Evolutionary conservation across 768 basidiomycete genomes (phyloP).

Genomic region (Hirschioporus abietinus): DNA sequence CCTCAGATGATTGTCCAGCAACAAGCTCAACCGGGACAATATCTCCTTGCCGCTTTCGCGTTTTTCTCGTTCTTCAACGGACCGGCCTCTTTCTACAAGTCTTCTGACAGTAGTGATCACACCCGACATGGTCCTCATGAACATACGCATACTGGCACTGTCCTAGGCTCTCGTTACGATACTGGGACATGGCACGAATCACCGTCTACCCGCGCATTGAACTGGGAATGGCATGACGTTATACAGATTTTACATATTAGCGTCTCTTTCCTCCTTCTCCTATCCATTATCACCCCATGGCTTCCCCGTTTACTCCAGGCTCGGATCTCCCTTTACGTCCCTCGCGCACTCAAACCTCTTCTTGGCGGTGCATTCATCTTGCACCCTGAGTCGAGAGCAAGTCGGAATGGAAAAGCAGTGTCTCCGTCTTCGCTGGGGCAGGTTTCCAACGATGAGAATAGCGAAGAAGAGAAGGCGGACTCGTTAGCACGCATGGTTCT

Average conservation of each 20-base stretch:
- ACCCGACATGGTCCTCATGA: conserved; percentile 17
- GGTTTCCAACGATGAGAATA: background rate
- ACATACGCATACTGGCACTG: conserved; percentile 56
- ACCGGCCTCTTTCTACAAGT: conserved; percentile 39
- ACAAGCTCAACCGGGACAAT: conserved; percentile 36
- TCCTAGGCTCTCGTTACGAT: conserved; percentile 27
- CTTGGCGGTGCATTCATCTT: background rate
- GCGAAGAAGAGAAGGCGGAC: conserved; percentile 7
- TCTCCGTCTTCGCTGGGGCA: background rate
- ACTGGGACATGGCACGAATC: conserved; percentile 2
- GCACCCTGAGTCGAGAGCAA: background rate
- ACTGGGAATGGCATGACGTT: conserved; percentile 46
- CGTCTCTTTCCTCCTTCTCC: conserved; percentile 58
- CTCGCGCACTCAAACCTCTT: conserved; percentile 9
- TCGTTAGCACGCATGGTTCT: conserved; percentile 22
- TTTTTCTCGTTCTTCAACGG: conserved; percentile 86
- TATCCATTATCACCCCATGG: conserved; percentile 49
- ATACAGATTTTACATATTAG: conserved; percentile 62
- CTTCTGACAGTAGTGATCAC: conserved; percentile 21
- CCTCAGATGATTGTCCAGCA: conserved; percentile 10
- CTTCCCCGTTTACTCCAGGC: conserved; percentile 26
- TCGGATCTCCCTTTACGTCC: conserved; percentile 23
- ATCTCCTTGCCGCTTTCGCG: conserved; percentile 77
- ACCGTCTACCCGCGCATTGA: background rate
- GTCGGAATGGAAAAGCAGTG: background rate